Percentiles rank a stretch among this genome's conserved stretches.
Conservation (phyloP, 2,329 filamentous ascomycete species). For the Chrysosporium queenslandicum region DNA sequence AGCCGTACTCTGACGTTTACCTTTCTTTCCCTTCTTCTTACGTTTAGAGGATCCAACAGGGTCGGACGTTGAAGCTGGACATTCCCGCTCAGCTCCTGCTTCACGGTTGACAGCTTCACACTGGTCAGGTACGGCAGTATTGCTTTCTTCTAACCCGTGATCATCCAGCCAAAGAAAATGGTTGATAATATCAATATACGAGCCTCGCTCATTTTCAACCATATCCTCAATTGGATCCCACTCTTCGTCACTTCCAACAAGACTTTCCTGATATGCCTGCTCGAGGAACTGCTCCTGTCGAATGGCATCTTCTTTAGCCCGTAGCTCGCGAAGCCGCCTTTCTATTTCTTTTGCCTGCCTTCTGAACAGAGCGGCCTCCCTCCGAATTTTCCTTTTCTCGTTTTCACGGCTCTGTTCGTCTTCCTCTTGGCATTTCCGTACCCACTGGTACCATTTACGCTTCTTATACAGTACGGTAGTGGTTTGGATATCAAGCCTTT, state of each 20-base stretch:
- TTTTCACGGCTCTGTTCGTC: conserved; percentile 40
- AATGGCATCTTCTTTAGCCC: conserved; percentile 35
- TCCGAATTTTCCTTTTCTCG: conserved; percentile 42
- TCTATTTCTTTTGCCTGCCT: conserved; percentile 40
- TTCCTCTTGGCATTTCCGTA: conserved; percentile 36
- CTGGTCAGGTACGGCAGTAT: background rate
- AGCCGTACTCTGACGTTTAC: conserved; percentile 5
- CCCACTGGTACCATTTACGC: conserved; percentile 43
- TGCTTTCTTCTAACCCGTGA: conserved; percentile 9
- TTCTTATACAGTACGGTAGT: conserved; percentile 37
- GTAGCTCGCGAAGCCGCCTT: conserved; percentile 30
- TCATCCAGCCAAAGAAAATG: conserved; percentile 38
- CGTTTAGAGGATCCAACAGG: conserved; percentile 12
- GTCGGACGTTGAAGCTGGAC: background rate
- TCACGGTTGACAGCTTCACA: background rate
- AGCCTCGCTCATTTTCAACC: conserved; percentile 37
- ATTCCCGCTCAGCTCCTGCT: background rate
- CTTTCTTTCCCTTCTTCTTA: conserved; percentile 30
- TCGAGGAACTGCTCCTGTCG: conserved; percentile 37
- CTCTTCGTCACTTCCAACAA: conserved; percentile 31
- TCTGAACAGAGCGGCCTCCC: conserved; percentile 41
- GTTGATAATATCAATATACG: conserved; percentile 39
- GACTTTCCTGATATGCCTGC: conserved; percentile 36
- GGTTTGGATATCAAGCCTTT: conserved; percentile 36
- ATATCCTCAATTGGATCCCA: conserved; percentile 40